phyloP scores from a whole-genome alignment of 257 asterid species.

The Solanum ahanhuiri region DNA sequence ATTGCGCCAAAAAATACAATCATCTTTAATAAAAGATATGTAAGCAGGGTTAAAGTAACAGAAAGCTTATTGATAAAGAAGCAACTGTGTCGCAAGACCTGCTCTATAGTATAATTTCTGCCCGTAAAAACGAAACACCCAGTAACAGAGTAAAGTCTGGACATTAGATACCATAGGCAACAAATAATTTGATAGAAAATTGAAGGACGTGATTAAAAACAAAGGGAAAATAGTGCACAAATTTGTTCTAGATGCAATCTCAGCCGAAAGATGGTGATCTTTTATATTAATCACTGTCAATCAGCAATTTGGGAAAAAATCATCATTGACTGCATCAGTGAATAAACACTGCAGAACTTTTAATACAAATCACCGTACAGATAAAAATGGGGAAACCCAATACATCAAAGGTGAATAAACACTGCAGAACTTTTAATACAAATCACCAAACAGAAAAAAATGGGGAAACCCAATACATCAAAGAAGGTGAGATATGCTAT shows the following conservation, averaged over 20 bases:
- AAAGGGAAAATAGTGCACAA: background rate
- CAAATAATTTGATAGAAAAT: too few species aligned
- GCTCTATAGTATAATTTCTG: conserved; percentile 23
- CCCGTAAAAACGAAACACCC: conserved; percentile 47
- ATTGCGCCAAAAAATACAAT: background rate
- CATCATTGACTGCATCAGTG: conserved; percentile 40
- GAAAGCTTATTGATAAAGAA: conserved; percentile 18
- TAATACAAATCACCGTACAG: background rate
- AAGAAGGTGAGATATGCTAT: background rate
- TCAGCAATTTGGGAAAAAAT: conserved; percentile 23
- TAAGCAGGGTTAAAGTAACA: conserved; percentile 31
- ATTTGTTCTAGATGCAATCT: conserved; percentile 26
- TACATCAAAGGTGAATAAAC: background rate
- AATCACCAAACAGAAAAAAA: too few species aligned
- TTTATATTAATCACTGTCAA: conserved; percentile 33
- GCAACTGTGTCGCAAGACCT: conserved; percentile 64
- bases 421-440: too few species aligned
- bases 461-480: too few species aligned
- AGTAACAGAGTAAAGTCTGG: conserved; percentile 26
- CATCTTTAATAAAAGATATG: background rate
- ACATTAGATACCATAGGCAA: conserved; percentile 49
- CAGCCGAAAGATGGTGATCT: conserved; percentile 94
- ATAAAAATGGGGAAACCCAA: background rate
- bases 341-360: background rate
- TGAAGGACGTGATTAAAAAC: background rate